Evolutionary conservation across 2,329 filamentous ascomycete genomes (phyloP).

Genomic region (Waltergamsia citrina): DNA sequence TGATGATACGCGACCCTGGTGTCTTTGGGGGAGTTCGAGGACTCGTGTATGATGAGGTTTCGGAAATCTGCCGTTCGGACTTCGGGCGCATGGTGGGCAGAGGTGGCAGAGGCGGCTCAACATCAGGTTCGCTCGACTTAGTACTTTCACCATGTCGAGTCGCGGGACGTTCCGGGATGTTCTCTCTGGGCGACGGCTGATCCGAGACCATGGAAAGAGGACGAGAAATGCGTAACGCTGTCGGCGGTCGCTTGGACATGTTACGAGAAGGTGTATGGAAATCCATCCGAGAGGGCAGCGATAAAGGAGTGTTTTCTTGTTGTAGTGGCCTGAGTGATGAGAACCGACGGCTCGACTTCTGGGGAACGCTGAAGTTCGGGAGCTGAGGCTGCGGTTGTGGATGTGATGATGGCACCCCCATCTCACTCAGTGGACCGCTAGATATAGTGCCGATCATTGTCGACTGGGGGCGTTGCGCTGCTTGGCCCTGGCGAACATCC

Average conservation of each 20-base stretch:
- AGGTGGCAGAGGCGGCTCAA: too few relatives aligned
- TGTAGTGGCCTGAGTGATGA: constrained; percentile 14
- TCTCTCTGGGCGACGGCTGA: constrained; percentile 33
- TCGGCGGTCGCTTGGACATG: constrained; percentile 25
- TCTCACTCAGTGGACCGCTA: too few relatives aligned
- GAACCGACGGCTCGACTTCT: constrained; percentile 33
- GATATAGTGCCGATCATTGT: constrained; percentile 13
- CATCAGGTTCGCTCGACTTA: not conserved
- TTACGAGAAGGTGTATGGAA: constrained; percentile 12
- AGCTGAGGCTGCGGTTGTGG: constrained; percentile 16
- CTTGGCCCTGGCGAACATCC: constrained; percentile 15
- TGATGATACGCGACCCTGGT: constrained; percentile 2
- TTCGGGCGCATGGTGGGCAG: not conserved
- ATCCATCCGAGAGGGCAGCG: not conserved
- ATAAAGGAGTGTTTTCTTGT: not conserved
- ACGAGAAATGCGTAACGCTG: constrained; percentile 35
- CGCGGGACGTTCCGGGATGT: constrained; percentile 17
- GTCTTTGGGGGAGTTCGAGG: not conserved
- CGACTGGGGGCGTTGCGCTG: constrained; percentile 7
- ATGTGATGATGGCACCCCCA: constrained; percentile 1
- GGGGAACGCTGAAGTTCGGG: constrained; percentile 45
- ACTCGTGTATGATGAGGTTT: too few relatives aligned
- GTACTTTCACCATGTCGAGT: constrained; percentile 11
- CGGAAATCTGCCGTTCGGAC: not conserved
- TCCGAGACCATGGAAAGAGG: constrained; percentile 46